Percentiles rank a stretch among this genome's conserved stretches.
These are phyloP conservation scores for Silene coronaria DNA, from an alignment of 179 eudicot genomes.

Conservation along the genomic window DNA sequence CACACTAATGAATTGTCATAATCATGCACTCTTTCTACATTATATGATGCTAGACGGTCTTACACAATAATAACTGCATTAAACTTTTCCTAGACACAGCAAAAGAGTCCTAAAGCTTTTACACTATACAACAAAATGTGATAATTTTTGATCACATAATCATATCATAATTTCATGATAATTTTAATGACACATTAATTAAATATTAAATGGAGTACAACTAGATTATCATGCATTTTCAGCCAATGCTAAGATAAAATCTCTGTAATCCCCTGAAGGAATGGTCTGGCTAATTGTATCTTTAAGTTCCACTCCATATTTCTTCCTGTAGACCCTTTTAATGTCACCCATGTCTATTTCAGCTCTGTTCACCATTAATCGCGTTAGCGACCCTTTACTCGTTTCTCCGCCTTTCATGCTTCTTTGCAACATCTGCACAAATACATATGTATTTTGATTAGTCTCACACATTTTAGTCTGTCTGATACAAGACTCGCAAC, in stretches of 20 bases:
- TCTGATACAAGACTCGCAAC: neutral
- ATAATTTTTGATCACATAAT: neutral
- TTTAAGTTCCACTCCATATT: slow-evolving; percentile 40
- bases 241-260: slow-evolving; percentile 46
- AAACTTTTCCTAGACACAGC: neutral
- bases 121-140: neutral
- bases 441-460: too few relatives aligned
- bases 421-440: slow-evolving; percentile 38
- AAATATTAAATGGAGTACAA: neutral
- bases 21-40: neutral
- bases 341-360: slow-evolving; percentile 60
- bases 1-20: slow-evolving; percentile 8
- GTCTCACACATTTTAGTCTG: neutral
- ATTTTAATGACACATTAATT: too few relatives aligned
- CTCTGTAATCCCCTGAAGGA: slow-evolving; percentile 45
- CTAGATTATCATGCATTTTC: slow-evolving; percentile 6
- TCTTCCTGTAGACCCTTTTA: slow-evolving; percentile 35
- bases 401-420: slow-evolving; percentile 37
- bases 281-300: slow-evolving; percentile 43
- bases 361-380: slow-evolving; percentile 60
- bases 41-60: neutral
- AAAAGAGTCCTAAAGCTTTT: neutral
- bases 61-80: too few relatives aligned
- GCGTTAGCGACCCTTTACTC: slow-evolving; percentile 34
- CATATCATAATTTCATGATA: neutral